Base-by-base conservation (phyloP, 805 yeast species). In the Yamadazyma paraphyllophila region DNA sequence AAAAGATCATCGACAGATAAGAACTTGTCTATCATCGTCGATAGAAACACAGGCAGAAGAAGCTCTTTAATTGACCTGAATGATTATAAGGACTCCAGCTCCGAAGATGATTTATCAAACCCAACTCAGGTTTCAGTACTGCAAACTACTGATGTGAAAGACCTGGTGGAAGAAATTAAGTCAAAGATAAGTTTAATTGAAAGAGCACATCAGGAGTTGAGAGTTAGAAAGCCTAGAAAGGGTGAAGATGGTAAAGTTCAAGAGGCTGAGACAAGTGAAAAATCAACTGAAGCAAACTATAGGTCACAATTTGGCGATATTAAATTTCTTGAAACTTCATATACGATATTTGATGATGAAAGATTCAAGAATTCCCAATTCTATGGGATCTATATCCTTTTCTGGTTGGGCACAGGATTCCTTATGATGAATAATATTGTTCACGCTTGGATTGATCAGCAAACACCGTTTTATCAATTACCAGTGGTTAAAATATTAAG, bases 371-470 rank as follows among this genome's bases (percentile, higher is more conserved):
- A 73, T 1, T 63, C 81, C 2, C 67, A 70, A 44, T 90, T 88
- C 61, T 81, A 78, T 54, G 98, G 98, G 2, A 76, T 94, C 48
- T 92, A 82, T 62, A 83, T 88, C 4, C 75, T 90, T 40, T 80
- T 82, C 50, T 88, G 96, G 96, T 66, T 87, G 44, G 77, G 79
- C 4, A 76, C 82, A 4, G 82, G 77, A 20, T 71, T 83, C 45
- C 61, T 76, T 32, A 75, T 81, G 46, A 55, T 81, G 26, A 80
- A 81, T 47, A 75, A 76, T 15, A 56, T 82, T 7, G 67, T 82
- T 13, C 76, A 80, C 47, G 79, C 83, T 52, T 77, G 77, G 55
- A 50, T 76, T 32, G 65, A 62, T 10, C 60, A 25, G 60, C 74
- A 20, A 80, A 82, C 8, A 52, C 66, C 7, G 41, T 79, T 8